A percentile compares a stretch with the other conserved stretches of the same genome.
phyloP scores from a whole-genome alignment of 305 asterid genomes.

The Solanum hybrid region DNA sequence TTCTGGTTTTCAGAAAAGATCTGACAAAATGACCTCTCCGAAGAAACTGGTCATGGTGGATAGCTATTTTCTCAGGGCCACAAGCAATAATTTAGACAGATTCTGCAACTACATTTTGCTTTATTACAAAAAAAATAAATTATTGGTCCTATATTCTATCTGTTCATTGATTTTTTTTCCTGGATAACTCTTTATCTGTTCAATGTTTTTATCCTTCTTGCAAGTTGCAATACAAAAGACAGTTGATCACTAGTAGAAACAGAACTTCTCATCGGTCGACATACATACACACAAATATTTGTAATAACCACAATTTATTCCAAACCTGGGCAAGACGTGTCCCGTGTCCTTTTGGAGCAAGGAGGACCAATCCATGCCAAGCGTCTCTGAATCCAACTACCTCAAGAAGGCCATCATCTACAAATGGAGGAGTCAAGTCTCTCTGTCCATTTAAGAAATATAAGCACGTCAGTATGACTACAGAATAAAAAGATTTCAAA shows the following conservation, averaged over 20 bases:
- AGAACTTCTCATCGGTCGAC: background rate
- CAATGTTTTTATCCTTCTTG: background rate
- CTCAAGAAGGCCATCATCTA: constrained; percentile 82
- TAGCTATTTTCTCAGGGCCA: background rate
- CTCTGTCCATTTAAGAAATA: constrained; percentile 26
- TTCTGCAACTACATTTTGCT: background rate
- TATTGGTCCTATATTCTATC: background rate
- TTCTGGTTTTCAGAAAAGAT: background rate
- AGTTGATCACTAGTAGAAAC: background rate
- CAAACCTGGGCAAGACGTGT: constrained; percentile 91
- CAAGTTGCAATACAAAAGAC: background rate
- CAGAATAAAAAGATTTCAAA: background rate
- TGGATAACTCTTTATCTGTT: background rate
- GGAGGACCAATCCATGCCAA: constrained; percentile 82
- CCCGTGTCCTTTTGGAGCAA: constrained; percentile 80
- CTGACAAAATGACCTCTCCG: background rate
- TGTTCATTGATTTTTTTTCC: background rate
- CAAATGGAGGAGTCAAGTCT: constrained; percentile 77
- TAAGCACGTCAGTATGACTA: background rate
- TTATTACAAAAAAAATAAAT: background rate
- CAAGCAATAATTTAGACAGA: background rate
- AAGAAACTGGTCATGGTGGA: background rate
- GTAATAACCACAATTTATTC: background rate
- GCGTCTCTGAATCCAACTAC: constrained; percentile 95
- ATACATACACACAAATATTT: background rate